Conservation (phyloP, 192 early-diverging fungal species). For the Backusella australiensis region DNA sequence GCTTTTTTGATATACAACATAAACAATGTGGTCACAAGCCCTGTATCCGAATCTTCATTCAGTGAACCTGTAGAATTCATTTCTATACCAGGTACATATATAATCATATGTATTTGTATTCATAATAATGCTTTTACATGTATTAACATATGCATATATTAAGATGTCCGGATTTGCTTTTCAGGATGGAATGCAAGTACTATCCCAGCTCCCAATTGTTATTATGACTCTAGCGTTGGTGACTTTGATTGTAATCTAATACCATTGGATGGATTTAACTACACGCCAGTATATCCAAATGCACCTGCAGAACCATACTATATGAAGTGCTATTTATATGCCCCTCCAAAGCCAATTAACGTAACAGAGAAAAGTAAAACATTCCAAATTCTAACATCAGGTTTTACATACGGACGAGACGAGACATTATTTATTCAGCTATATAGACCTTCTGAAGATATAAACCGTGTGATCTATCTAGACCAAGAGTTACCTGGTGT, state of each 20-base stretch:
- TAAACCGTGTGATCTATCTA: not conserved
- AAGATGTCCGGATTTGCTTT: not conserved
- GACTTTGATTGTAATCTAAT: not conserved
- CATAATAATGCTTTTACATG: not conserved
- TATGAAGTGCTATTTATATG: not conserved
- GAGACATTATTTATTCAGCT: not conserved
- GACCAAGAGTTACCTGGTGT: not conserved
- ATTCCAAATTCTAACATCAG: not conserved
- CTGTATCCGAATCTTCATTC: not conserved
- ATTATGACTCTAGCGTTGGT: not conserved
- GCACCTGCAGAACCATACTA: not conserved
- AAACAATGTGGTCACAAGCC: not conserved
- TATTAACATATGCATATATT: not conserved
- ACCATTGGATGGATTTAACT: not conserved
- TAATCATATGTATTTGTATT: not conserved
- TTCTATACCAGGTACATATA: not conserved
- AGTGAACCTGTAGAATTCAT: not conserved
- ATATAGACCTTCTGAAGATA: not conserved
- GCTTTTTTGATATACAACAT: not conserved
- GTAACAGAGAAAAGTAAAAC: not conserved
- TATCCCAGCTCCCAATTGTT: not conserved
- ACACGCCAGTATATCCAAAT: not conserved
- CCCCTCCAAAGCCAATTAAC: not conserved
- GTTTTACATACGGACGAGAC: not conserved
- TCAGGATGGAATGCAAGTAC: not conserved